A percentile compares a stretch with the other conserved stretches of the same genome.
These are phyloP conservation scores for Lactifluus rugatus DNA, from an alignment of 768 basidiomycete species.

Conservation along the genomic window DNA sequence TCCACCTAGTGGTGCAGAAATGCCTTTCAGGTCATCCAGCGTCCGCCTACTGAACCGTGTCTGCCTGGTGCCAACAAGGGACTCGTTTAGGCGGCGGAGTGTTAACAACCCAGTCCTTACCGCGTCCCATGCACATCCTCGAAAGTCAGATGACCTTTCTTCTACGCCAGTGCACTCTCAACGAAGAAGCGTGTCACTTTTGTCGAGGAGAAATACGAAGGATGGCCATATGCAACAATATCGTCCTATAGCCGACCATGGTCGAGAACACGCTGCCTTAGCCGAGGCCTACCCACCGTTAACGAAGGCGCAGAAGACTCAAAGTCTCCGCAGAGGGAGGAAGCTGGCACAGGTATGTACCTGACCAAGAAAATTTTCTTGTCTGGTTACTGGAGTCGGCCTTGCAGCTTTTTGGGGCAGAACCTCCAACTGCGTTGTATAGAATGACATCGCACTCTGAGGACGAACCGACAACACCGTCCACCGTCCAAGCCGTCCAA, in stretches of 20 bases:
- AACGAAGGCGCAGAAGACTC: slow-evolving; percentile 30
- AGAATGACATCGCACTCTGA: slow-evolving; percentile 26
- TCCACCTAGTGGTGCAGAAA: not conserved
- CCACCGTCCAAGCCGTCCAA: slow-evolving; percentile 10
- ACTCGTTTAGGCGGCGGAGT: slow-evolving; percentile 4
- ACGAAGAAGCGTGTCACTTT: slow-evolving; percentile 28
- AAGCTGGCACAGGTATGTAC: slow-evolving; percentile 42
- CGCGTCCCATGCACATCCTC: not conserved
- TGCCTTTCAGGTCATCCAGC: slow-evolving; percentile 6
- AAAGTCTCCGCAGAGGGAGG: slow-evolving; percentile 37
- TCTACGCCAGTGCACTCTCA: slow-evolving; percentile 5
- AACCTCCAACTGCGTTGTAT: slow-evolving; percentile 37
- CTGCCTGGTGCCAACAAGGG: not conserved
- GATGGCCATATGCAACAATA: not conserved
- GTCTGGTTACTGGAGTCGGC: not conserved
- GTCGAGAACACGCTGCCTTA: slow-evolving; percentile 2
- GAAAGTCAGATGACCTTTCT: not conserved
- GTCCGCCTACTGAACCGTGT: not conserved
- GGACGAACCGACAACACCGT: not conserved
- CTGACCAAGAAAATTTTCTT: not conserved
- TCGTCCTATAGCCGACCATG: not conserved
- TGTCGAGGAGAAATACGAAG: slow-evolving; percentile 14
- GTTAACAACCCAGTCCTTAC: not conserved
- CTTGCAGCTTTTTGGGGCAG: slow-evolving; percentile 40
- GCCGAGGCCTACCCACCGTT: slow-evolving; percentile 3